Evolutionary conservation across 352 stramenopile species (phyloP), one percentile per base, ranked within the genome.

Genomic region (Blastocystis sp.): DNA sequence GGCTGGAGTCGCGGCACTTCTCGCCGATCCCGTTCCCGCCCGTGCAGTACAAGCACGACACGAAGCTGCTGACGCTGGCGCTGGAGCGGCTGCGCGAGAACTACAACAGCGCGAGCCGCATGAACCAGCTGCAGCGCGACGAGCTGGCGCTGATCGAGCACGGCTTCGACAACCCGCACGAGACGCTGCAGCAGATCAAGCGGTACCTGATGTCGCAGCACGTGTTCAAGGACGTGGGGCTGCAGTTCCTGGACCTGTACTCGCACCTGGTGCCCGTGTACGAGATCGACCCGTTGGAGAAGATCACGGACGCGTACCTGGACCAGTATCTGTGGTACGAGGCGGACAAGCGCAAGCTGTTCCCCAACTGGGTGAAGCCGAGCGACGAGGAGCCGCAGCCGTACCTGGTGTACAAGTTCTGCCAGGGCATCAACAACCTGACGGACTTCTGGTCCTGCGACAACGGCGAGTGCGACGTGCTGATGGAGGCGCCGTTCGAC

Each of bases 281-380:
- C 91, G 95, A 98, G 69, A 98, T 99, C 88, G 96, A 99, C 89
- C 96, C 97, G 21, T 91, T 99, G 41, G 97, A 99, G 91, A 99
- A 99, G 92, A 99, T 99, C 89, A 99, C 97, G 1, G 97, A 99
- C 90, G 95, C 96, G 3, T 91, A 91, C 82, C 92, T 99, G 70
- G 97, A 99, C 89, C 97, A 99, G 91, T 99, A 99, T 89, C 90
- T 99, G 86, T 99, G 97, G 97, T 99, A 99, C 90, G 97, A 99
- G 92, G 96, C 96, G 19, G 96, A 99, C 91, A 99, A 99, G 90
- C 94, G 97, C 2, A 94, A 98, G 88, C 90, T 99, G n/a, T 99
- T 99, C 90, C 97, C 97, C 17, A 98, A 94, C 89, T 99, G 97
- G 97, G 96, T 99, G 78, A 99, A 99, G 91, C 97, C 97, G 56